Conservation (phyloP, 2,329 filamentous ascomycete genomes). For the Delphinella strobiligena region DNA sequence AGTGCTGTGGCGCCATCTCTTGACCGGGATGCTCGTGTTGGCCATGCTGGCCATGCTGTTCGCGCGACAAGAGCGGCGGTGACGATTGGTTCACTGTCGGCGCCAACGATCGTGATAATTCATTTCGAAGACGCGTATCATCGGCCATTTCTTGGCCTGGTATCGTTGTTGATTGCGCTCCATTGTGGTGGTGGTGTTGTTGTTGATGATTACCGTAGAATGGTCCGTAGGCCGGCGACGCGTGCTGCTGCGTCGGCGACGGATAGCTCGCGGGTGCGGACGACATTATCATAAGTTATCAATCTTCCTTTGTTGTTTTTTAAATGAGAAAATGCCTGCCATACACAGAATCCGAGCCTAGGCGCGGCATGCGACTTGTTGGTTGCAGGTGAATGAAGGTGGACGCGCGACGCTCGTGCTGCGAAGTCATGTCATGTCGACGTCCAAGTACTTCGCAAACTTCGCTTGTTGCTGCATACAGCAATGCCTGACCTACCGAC, state of each 20-base stretch:
- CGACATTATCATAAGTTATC: too few species aligned
- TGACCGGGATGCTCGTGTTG: constrained; percentile 1
- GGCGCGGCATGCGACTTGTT: neutral
- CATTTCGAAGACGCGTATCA: constrained; percentile 9
- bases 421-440: neutral
- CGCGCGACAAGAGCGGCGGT: too few species aligned
- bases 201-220: constrained; percentile 3
- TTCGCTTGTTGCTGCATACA: neutral
- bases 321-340: too few species aligned
- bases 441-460: neutral
- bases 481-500: neutral
- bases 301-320: too few species aligned
- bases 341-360: too few species aligned
- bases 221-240: constrained; percentile 3
- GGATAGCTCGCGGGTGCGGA: constrained; percentile 5
- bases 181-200: neutral
- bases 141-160: constrained; percentile 4
- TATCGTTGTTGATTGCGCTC: neutral
- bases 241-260: constrained; percentile 8
- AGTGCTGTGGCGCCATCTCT: neutral
- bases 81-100: constrained; percentile 2
- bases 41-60: neutral
- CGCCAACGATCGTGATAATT: constrained; percentile 8
- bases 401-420: too few species aligned
- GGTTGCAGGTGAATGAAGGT: neutral